These are phyloP conservation scores for Aspergillus clavatus DNA, from an alignment of 2,329 filamentous ascomycete genomes.

Conservation along the genomic window DNA sequence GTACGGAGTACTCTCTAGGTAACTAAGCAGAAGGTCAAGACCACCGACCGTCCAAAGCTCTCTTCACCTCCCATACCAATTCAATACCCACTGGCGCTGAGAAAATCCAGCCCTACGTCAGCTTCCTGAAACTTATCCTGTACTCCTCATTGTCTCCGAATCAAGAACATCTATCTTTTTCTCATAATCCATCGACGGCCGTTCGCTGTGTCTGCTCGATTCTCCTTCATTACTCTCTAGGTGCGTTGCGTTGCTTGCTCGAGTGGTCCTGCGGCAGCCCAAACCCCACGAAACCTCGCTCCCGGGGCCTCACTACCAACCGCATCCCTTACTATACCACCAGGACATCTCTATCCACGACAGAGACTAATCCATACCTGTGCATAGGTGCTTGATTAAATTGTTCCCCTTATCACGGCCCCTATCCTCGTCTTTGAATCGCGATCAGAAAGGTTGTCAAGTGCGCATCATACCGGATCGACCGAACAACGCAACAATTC, in stretches of 20 bases:
- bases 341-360: constrained; percentile 13
- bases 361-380: constrained; percentile 12
- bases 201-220: too few species aligned
- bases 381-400: constrained; percentile 13
- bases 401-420: constrained; percentile 15
- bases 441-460: constrained; percentile 12
- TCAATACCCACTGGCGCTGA: too few species aligned
- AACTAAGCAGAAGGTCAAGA: background rate
- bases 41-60: constrained; percentile 7
- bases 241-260: constrained; percentile 24
- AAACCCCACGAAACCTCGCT: constrained; percentile 38
- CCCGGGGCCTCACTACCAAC: constrained; percentile 20
- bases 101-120: constrained; percentile 9
- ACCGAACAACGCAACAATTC: constrained; percentile 13
- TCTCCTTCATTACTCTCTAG: constrained; percentile 12
- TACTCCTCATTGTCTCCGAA: background rate
- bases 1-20: background rate
- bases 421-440: constrained; percentile 13
- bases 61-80: too few species aligned
- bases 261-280: constrained; percentile 29
- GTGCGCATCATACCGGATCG: constrained; percentile 26
- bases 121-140: background rate
- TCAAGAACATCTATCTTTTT: too few species aligned
- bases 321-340: constrained; percentile 25
- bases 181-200: too few species aligned